phyloP scores from a whole-genome alignment of 495 filamentous ascomycete genomes.

The Penicillium lagena region DNA sequence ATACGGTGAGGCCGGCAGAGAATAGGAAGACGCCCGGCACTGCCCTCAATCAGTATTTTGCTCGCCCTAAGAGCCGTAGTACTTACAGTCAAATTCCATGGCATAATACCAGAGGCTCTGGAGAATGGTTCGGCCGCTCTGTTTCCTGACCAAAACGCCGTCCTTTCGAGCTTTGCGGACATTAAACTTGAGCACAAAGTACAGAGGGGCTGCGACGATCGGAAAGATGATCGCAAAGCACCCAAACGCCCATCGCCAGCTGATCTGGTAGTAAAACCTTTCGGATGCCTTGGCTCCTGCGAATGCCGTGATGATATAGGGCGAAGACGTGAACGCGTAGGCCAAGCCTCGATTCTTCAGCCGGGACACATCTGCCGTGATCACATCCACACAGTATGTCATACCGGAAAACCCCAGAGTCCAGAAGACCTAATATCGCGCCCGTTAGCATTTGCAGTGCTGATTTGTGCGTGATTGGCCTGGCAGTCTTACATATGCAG shows the following conservation, averaged over 20 bases:
- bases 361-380: constrained; percentile 53
- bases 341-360: constrained; percentile 52
- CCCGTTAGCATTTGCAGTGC: too few relatives aligned
- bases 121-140: constrained; percentile 14
- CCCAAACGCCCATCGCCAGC: constrained; percentile 58
- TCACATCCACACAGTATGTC: constrained; percentile 42
- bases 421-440: constrained; percentile 34
- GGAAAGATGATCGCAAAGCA: constrained; percentile 53
- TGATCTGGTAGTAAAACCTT: constrained; percentile 34
- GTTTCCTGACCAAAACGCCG: constrained; percentile 21
- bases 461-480: too few relatives aligned
- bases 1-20: constrained; percentile 47
- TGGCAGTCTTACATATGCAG: constrained; percentile 13
- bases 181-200: constrained; percentile 25
- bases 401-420: constrained; percentile 45
- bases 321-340: constrained; percentile 49
- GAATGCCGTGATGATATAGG: constrained; percentile 55
- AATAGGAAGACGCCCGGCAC: constrained; percentile 47
- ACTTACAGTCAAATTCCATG: constrained; percentile 23
- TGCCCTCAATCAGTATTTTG: too few relatives aligned
- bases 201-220: constrained; percentile 41
- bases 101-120: constrained; percentile 15
- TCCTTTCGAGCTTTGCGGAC: constrained; percentile 45
- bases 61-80: too few relatives aligned
- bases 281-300: constrained; percentile 41